Conservation (phyloP, 371 early-diverging fungal genomes). For the Rhizomucor pusillus region DNA sequence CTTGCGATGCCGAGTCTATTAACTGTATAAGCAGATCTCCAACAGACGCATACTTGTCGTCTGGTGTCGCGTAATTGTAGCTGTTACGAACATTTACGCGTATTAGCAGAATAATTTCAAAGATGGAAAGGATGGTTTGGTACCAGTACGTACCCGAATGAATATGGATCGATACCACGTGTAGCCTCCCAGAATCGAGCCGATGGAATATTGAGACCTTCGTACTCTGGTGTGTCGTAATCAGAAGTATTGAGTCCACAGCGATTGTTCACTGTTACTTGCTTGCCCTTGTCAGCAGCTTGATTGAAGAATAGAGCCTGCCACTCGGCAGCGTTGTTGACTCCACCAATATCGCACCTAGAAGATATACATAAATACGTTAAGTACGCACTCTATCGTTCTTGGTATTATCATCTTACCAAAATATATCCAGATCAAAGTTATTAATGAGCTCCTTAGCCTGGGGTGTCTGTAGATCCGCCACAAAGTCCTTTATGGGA, state of each 20-base stretch:
- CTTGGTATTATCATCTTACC: slow-evolving; percentile 9
- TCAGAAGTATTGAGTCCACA: slow-evolving; percentile 13
- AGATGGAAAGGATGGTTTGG: too few relatives aligned
- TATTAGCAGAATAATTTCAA: too few relatives aligned
- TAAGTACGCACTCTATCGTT: neutral
- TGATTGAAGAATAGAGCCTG: slow-evolving; percentile 26
- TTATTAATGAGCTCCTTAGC: slow-evolving; percentile 23
- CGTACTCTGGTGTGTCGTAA: slow-evolving; percentile 13
- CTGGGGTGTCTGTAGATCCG: slow-evolving; percentile 36
- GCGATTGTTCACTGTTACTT: slow-evolving; percentile 24
- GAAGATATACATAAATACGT: neutral
- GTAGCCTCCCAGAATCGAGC: slow-evolving; percentile 19
- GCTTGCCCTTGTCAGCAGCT: slow-evolving; percentile 9
- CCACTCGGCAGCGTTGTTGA: slow-evolving; percentile 35
- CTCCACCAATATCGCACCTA: slow-evolving; percentile 38
- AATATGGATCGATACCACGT: slow-evolving; percentile 18
- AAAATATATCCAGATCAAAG: slow-evolving; percentile 29
- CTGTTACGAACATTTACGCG: too few relatives aligned
- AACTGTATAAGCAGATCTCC: slow-evolving; percentile 17
- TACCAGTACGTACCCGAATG: slow-evolving; percentile 25
- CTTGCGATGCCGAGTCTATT: slow-evolving; percentile 23
- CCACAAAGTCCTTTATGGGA: slow-evolving; percentile 23
- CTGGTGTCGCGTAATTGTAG: slow-evolving; percentile 24
- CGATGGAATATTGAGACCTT: neutral
- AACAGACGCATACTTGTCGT: slow-evolving; percentile 23